Evolutionary conservation across 192 early-diverging fungal species (phyloP), one percentile per base, ranked within the genome.

Genomic region (Piromyces finnis): DNA sequence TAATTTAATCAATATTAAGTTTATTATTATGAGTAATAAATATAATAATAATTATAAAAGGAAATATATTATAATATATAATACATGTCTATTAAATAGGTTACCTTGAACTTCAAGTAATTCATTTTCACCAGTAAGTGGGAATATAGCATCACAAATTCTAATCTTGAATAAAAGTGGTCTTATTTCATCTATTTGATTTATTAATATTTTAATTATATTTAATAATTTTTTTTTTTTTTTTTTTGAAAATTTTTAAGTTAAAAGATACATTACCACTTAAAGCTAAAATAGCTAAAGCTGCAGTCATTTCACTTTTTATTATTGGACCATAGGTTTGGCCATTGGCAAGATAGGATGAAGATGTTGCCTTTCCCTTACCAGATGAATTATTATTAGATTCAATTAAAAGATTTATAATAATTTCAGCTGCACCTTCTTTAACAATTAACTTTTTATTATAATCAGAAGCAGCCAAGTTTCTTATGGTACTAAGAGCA

Each of bases 401-500:
- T 81, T 39, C 28, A 28, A 17, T 29, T 79, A 92, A 84, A 82
- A 93, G 82, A 30, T 83, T 82, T 29, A 87, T 87, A 27, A 96
- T 90, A 29, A 91, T 86, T 79, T 95, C 92, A 18, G 94, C 90
- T 32, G 93, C 90, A 12, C 94, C 95, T 15, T 89, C 90, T 78
- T 92, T 88, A 5, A 91, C 88, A 84, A 95, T 93, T 9, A 88
- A 87, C 79, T 84, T 83, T 84, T 94, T 94, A 85, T 94, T 94
- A 68, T 88, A 86, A 78, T 94, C 92, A 29, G 89, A 91, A 26
- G 93, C 92, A 4, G 93, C 93, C 79, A 96, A 82, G 79, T 95
- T 96, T 80, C 94, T 89, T 80, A 96, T 87, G 0, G 94, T 93
- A 5, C 92, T 92, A 77, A 95, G 92, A 77, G 93, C 92, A 83